Base-by-base conservation (phyloP, 305 asterid genomes). In the Ajuga reptans region DNA sequence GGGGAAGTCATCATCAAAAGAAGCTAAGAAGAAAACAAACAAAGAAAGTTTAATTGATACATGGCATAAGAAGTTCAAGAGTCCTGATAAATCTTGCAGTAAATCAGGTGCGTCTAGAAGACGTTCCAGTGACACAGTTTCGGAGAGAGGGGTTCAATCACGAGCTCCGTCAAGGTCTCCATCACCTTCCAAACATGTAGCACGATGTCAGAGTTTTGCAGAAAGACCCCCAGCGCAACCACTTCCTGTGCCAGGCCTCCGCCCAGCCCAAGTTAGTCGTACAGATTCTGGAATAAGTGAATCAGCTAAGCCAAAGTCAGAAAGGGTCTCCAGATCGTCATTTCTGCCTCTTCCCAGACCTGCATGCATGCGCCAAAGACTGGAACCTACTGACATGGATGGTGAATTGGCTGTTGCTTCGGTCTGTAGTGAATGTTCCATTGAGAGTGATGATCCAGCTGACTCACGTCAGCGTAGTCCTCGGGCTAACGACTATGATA, bases 131-230 rank as follows among this genome's bases (percentile, higher is more conserved):
- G 96, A 85, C 77, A 77, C 82, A 0, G 88, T 79, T 72, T 91
- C 89, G 31, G 99, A 89, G 79, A 84, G 84, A 76, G 95, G 99
- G 59, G 79, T 95, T 62, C 83, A 79, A 69, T 93, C 99, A 74
- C 87, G 87, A 68, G 94, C 85, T 6, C 88, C 81, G 69, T 91
- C 96, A 10, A 86, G 96, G 84, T 85, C 96, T 62, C 84, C 90
- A 17, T 91, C 99, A 64, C 98, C 98, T 68, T 85, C 98, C 59
- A 94, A 94, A 82, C 79, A 86, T 70, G 98, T 94, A n/a, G 84
- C 89, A 53, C 83, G 98, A 73, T 91, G 97, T 72, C 99, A 94
- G 80, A 94, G 99, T 79, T 94, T 91, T 75, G 93, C 87, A 9
- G 99, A 88, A 69, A 84, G 98, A 82, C 81, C 97, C 63, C 80